Evolutionary conservation across 176 grass and related monocot genomes (phyloP).

Genomic region (Dactylis glomerata): DNA sequence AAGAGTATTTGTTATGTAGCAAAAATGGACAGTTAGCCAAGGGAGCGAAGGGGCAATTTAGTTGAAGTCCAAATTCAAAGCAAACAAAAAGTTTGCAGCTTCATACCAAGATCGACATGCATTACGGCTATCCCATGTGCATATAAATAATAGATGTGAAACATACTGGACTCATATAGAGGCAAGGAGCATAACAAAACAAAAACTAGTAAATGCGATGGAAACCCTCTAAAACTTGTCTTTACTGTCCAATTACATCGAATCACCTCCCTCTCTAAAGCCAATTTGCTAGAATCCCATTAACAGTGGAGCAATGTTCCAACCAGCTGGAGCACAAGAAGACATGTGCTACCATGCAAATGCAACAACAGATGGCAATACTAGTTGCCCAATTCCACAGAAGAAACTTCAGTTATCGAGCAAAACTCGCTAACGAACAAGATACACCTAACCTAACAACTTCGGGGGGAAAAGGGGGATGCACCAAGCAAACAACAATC

Average conservation of each 20-base stretch:
- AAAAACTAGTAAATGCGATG: conserved; percentile 3
- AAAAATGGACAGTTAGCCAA: neutral
- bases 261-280: conserved; percentile 2
- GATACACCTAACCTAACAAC: conserved; percentile 11
- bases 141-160: neutral
- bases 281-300: conserved; percentile 8
- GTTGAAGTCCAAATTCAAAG: neutral
- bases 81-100: conserved; percentile 6
- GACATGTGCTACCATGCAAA: conserved; percentile 15
- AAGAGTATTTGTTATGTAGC: neutral
- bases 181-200: neutral
- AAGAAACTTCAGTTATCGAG: conserved; percentile 17
- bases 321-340: neutral
- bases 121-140: neutral
- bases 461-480: neutral
- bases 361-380: neutral
- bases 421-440: neutral
- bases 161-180: neutral
- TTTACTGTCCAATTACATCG: neutral
- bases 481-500: conserved; percentile 28
- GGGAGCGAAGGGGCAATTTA: neutral
- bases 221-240: neutral
- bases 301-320: neutral
- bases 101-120: neutral
- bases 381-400: conserved; percentile 13